A percentile compares a stretch with the other conserved stretches of the same genome.
Evolutionary conservation across 257 asterid genomes (phyloP).

Genomic region (Nicotiana tabacum): DNA sequence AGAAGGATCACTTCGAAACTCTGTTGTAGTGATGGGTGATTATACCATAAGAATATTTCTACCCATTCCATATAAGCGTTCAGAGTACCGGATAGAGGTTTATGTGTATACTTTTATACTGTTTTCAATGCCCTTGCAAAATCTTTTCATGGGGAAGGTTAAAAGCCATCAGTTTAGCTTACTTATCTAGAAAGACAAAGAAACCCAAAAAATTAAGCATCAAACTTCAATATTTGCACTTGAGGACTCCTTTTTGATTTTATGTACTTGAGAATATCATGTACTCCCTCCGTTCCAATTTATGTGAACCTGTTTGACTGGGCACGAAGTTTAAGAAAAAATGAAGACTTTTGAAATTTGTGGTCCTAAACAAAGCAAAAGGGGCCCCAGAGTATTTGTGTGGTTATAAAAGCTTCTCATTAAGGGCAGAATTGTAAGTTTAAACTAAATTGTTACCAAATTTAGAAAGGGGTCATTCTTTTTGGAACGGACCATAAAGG

Average conservation of each 20-base stretch:
- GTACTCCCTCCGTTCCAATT: background rate
- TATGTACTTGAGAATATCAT: background rate
- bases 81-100: background rate
- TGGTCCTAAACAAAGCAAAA: too few species aligned
- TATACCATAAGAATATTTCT: background rate
- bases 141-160: background rate
- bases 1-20: background rate
- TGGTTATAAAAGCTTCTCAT: too few species aligned
- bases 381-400: too few species aligned
- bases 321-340: too few species aligned
- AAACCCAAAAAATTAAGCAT: background rate
- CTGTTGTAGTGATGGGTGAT: background rate
- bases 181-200: slow-evolving; percentile 1
- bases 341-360: too few species aligned
- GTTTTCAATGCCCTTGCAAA: background rate
- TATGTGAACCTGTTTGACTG: too few species aligned
- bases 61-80: background rate
- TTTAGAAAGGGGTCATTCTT: too few species aligned
- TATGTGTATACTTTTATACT: background rate
- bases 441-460: too few species aligned
- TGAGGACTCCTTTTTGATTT: background rate
- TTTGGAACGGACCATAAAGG: too few species aligned
- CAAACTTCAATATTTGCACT: background rate
- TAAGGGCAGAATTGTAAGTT: too few species aligned
- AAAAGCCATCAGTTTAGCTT: background rate